Conservation (phyloP, 139 green algal species). For the Tetraselmis striata region DNA sequence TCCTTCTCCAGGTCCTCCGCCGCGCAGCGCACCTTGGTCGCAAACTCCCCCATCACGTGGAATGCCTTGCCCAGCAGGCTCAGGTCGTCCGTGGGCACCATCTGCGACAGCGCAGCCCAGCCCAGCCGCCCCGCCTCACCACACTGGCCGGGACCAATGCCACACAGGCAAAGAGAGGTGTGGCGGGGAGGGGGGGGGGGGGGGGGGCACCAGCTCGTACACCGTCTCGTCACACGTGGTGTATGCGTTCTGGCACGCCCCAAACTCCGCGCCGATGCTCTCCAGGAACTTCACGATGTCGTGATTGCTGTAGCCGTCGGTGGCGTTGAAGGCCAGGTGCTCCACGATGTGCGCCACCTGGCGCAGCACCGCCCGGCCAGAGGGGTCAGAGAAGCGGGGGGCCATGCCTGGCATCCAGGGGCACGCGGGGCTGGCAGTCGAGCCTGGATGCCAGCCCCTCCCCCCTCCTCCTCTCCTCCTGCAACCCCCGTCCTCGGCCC, state of each 20-base stretch:
- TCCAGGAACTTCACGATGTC: constrained; percentile 80
- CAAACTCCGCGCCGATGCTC: constrained; percentile 75
- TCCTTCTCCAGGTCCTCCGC: constrained; percentile 74
- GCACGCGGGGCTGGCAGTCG: too few species aligned
- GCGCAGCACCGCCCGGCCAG: not conserved
- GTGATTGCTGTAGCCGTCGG: constrained; percentile 68
- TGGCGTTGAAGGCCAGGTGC: constrained; percentile 84
- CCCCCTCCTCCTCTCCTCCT: too few species aligned
- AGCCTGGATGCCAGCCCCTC: too few species aligned
- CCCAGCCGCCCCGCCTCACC: too few species aligned
- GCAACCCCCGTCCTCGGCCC: too few species aligned
- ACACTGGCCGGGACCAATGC: too few species aligned
- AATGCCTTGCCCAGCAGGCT: constrained; percentile 55
- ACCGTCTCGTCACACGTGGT: constrained; percentile 64
- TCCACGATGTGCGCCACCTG: constrained; percentile 80
- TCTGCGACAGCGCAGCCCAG: not conserved
- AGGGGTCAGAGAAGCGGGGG: too few species aligned
- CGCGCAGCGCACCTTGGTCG: constrained; percentile 55
- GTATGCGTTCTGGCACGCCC: constrained; percentile 82
- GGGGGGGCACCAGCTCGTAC: constrained; percentile 42
- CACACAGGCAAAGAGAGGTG: too few species aligned
- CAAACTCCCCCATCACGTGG: constrained; percentile 70
- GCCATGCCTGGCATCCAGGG: too few species aligned
- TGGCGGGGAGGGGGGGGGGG: too few species aligned
- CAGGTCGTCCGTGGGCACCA: constrained; percentile 46